Conservation (phyloP, 306 rosid genomes). For the Amphicarpaea edgeworthii region DNA sequence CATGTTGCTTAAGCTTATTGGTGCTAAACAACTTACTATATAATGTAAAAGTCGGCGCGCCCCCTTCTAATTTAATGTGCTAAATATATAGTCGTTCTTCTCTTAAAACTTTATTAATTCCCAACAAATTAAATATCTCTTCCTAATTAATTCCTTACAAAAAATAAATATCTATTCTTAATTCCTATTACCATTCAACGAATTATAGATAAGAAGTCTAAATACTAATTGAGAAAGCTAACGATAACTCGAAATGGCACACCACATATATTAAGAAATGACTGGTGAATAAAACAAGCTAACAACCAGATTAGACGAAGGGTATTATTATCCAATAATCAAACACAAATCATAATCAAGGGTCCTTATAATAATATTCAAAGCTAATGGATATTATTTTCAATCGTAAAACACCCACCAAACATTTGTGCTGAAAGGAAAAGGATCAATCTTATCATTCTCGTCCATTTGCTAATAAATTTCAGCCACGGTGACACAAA, state of each 20-base stretch:
- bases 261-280: constrained; percentile 12
- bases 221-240: constrained; percentile 22
- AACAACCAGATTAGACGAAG: constrained; percentile 58
- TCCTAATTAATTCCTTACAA: constrained; percentile 19
- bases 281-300: constrained; percentile 44
- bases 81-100: background rate
- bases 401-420: background rate
- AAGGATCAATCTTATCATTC: constrained; percentile 30
- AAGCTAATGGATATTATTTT: constrained; percentile 32
- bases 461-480: constrained; percentile 3
- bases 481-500: background rate
- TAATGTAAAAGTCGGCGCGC: background rate
- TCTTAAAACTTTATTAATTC: constrained; percentile 15
- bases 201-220: constrained; percentile 4
- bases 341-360: constrained; percentile 40
- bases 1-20: background rate
- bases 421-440: background rate
- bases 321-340: constrained; percentile 43
- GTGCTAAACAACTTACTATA: background rate
- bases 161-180: background rate
- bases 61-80: background rate
- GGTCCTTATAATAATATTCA: constrained; percentile 33
- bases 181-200: constrained; percentile 26
- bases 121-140: background rate
- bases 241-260: constrained; percentile 13